These are phyloP conservation scores for Corymbia citriodora DNA, from an alignment of 441 rosid species.

Conservation along the genomic window DNA sequence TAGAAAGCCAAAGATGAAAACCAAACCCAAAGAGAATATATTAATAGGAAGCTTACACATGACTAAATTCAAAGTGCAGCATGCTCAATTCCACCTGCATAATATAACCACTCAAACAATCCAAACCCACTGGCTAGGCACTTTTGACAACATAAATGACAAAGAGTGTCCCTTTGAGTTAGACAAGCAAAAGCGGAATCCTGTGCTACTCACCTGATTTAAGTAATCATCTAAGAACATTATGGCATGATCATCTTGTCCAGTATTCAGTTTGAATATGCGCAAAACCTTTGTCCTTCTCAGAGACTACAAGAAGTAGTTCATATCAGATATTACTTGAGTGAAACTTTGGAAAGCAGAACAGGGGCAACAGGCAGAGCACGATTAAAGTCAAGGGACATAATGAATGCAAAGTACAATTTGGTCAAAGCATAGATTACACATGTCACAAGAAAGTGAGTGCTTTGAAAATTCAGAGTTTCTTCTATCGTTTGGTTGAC, in stretches of 20 bases:
- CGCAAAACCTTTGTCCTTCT: constrained; percentile 75
- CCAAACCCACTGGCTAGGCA: background rate
- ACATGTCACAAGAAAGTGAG: background rate
- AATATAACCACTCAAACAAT: background rate
- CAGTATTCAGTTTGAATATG: constrained; percentile 78
- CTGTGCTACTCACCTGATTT: constrained; percentile 41
- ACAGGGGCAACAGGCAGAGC: background rate
- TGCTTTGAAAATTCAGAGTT: background rate
- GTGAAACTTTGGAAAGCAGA: background rate
- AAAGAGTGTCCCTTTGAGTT: background rate
- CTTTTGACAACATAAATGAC: background rate
- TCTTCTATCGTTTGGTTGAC: background rate
- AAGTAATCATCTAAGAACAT: constrained; percentile 85
- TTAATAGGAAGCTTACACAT: background rate
- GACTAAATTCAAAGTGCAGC: background rate
- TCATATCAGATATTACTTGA: background rate
- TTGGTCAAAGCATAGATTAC: background rate
- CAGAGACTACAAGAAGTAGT: constrained; percentile 39
- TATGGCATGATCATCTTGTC: constrained; percentile 90
- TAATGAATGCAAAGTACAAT: background rate
- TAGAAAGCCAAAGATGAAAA: background rate
- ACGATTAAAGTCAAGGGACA: background rate
- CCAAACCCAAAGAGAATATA: constrained; percentile 1
- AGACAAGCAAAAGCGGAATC: background rate
- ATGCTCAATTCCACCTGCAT: background rate